Evolutionary conservation across 2,329 filamentous ascomycete genomes (phyloP).

Genomic region (Diaporthe humulicola): DNA sequence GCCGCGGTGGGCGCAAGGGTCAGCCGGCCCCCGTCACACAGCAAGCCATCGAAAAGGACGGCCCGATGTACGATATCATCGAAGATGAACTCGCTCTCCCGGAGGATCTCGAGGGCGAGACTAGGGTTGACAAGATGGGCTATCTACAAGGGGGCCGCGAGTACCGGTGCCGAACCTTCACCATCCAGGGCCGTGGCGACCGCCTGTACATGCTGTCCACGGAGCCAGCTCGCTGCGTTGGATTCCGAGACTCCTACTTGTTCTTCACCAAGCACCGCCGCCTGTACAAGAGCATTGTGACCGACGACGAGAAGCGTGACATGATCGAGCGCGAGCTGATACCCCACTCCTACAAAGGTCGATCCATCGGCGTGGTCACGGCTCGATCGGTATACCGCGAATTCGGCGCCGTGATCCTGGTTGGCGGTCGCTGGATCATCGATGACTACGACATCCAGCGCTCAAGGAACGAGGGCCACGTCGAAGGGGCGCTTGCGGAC

Average conservation of each 20-base stretch:
- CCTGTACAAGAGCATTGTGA: conserved; percentile 97
- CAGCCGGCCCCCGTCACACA: conserved; percentile 82
- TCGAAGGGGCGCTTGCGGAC: conserved; percentile 92
- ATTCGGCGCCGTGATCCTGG: conserved; percentile 93
- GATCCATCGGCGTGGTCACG: conserved; percentile 96
- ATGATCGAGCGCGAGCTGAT: conserved; percentile 96
- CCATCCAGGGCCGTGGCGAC: conserved; percentile 84
- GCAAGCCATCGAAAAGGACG: conserved; percentile 92
- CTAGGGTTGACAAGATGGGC: conserved; percentile 92
- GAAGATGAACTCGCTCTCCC: conserved; percentile 93
- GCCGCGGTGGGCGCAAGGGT: conserved; percentile 75
- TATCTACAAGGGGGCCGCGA: conserved; percentile 86
- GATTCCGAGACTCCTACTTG: conserved; percentile 97
- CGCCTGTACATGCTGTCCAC: conserved; percentile 98
- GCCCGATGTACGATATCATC: conserved; percentile 89
- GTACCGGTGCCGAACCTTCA: conserved; percentile 96
- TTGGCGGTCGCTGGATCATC: conserved; percentile 85
- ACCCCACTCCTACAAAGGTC: conserved; percentile 97
- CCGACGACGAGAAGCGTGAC: conserved; percentile 96
- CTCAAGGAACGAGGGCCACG: conserved; percentile 80
- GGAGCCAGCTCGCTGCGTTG: conserved; percentile 94
- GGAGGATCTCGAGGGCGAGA: conserved; percentile 88
- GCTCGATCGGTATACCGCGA: conserved; percentile 97
- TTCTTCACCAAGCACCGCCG: conserved; percentile 99
- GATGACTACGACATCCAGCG: conserved; percentile 91